A percentile compares a stretch with the other conserved stretches of the same genome.
These are phyloP conservation scores for Pyrus pyrifolia DNA, from an alignment of 306 rosid species.

Conservation along the genomic window DNA sequence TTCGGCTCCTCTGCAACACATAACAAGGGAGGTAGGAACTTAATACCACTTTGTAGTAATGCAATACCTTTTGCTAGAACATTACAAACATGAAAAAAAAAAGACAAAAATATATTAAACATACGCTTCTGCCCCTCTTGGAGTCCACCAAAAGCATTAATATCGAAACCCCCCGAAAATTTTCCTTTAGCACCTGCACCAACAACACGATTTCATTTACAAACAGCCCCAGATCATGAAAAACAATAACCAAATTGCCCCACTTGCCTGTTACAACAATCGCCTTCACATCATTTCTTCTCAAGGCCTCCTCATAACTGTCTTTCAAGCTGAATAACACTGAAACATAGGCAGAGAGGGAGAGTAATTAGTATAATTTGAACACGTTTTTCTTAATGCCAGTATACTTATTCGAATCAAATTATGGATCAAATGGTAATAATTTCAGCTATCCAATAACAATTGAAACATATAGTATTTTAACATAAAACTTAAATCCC, in stretches of 20 bases:
- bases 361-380: neutral
- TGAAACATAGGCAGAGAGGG: constrained; percentile 13
- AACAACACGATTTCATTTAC: constrained; percentile 8
- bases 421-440: neutral
- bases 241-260: neutral
- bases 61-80: neutral
- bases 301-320: constrained; percentile 59
- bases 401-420: neutral
- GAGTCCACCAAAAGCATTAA: constrained; percentile 57
- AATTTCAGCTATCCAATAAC: neutral
- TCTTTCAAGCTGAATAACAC: constrained; percentile 66
- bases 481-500: neutral
- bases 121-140: constrained; percentile 53
- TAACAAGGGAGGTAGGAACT: constrained; percentile 3
- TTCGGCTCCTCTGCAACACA: constrained; percentile 34
- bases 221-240: neutral
- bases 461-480: neutral
- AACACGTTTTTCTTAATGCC: neutral
- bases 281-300: constrained; percentile 81
- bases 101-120: neutral
- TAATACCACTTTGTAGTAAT: neutral
- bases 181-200: constrained; percentile 72
- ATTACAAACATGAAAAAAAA: neutral
- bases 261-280: constrained; percentile 73
- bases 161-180: constrained; percentile 98